Evolutionary conservation across 2,329 filamentous ascomycete species (phyloP).

Genomic region (Raffaelea arxii): DNA sequence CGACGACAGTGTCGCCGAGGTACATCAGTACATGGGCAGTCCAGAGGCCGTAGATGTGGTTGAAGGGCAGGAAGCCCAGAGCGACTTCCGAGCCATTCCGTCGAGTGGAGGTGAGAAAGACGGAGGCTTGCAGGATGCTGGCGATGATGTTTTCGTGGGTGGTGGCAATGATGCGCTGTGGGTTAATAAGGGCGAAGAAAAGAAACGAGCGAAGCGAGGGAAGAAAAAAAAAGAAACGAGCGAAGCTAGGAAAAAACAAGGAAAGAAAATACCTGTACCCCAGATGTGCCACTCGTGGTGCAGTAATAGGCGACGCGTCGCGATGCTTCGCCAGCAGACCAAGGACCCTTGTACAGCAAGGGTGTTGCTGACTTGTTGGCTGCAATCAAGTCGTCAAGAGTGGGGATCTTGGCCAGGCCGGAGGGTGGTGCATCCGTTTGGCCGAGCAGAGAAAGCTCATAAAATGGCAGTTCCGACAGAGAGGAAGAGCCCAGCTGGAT

Average conservation of each 20-base stretch:
- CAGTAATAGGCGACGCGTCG: neutral
- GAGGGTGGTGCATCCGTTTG: neutral
- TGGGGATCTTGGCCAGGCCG: neutral
- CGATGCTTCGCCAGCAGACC: neutral
- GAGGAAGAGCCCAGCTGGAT: neutral
- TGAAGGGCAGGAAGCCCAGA: neutral
- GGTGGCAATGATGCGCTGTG: neutral
- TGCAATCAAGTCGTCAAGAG: neutral
- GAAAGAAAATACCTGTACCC: neutral
- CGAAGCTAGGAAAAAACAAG: neutral
- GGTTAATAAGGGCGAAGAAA: neutral
- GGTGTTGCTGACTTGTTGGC: neutral
- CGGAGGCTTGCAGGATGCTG: neutral
- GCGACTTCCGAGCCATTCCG: neutral
- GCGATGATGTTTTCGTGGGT: neutral
- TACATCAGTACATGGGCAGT: neutral
- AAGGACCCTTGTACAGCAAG: neutral
- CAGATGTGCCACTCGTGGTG: neutral
- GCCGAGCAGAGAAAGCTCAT: neutral
- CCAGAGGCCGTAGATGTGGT: neutral
- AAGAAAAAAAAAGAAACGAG: neutral
- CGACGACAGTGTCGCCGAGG: neutral
- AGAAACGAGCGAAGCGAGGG: neutral
- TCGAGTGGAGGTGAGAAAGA: neutral
- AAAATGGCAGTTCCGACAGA: neutral